These are phyloP conservation scores for Bodo saltans DNA, from an alignment of 78 protist genomes.

Conservation along the genomic window DNA sequence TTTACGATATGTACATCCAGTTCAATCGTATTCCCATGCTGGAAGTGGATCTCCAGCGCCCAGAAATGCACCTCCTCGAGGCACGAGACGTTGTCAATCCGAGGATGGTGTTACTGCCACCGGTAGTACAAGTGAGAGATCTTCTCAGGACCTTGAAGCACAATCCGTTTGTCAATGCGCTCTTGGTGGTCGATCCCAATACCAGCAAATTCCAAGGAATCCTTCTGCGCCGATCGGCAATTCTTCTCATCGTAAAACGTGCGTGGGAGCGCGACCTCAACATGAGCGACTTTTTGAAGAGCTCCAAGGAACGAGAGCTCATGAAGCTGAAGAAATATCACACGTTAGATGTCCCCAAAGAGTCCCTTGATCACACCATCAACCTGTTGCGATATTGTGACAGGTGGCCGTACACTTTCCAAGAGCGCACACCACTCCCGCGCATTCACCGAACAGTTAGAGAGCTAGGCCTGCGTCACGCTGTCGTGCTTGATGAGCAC, in stretches of 20 bases:
- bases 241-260: not conserved
- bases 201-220: not conserved
- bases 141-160: not conserved
- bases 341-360: not conserved
- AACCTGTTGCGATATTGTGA: slow-evolving; percentile 13
- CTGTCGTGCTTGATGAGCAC: slow-evolving; percentile 7
- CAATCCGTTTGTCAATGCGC: not conserved
- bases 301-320: slow-evolving; percentile 2
- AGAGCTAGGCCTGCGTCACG: slow-evolving; percentile 36
- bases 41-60: slow-evolving; percentile 47
- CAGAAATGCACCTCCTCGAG: not conserved
- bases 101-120: not conserved
- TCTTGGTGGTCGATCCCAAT: not conserved
- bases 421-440: not conserved
- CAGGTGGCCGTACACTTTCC: not conserved
- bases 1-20: slow-evolving; percentile 58
- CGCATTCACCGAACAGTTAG: not conserved
- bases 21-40: slow-evolving; percentile 68
- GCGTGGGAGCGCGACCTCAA: slow-evolving; percentile 4
- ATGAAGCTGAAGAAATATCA: slow-evolving; percentile 7
- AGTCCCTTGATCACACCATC: not conserved
- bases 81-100: slow-evolving; percentile 21
- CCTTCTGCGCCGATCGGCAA: not conserved
- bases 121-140: not conserved
- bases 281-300: not conserved